phyloP scores from a whole-genome alignment of 129 eudicot genomes.

The Centaurea solstitialis region DNA sequence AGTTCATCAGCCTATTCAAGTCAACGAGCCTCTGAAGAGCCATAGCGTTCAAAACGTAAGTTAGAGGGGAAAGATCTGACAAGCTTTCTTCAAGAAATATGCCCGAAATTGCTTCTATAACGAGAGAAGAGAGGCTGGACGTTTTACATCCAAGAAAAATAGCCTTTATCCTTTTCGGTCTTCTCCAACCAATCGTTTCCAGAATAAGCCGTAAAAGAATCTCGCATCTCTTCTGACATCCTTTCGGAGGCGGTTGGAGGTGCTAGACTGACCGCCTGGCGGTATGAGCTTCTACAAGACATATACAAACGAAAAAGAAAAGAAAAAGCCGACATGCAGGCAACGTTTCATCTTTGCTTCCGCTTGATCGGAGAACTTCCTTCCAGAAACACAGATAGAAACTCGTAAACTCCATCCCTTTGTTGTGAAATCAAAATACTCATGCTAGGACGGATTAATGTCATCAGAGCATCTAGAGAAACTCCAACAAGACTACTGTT shows the following conservation, averaged over 20 bases:
- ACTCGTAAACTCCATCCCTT: conserved; percentile 32
- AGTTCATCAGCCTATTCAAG: conserved; percentile 60
- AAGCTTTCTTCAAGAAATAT: conserved; percentile 37
- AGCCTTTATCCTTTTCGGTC: conserved; percentile 56
- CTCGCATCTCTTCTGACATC: conserved; percentile 64
- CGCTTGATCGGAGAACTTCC: conserved; percentile 14
- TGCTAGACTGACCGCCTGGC: conserved; percentile 66
- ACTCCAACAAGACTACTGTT: conserved; percentile 68
- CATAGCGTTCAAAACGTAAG: conserved; percentile 63
- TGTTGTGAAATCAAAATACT: conserved; percentile 39
- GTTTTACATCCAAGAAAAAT: conserved; percentile 70
- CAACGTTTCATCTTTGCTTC: conserved; percentile 17
- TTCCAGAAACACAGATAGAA: conserved; percentile 43
- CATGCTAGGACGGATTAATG: conserved; percentile 57
- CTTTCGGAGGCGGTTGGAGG: conserved; percentile 64
- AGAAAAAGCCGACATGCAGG: conserved; percentile 54
- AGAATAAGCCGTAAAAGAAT: conserved; percentile 49
- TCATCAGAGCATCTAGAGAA: conserved; percentile 56
- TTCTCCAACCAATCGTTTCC: conserved; percentile 70
- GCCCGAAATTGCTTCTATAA: conserved; percentile 43
- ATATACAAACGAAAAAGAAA: conserved; percentile 68
- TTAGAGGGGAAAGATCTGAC: conserved; percentile 47
- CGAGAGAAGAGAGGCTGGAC: conserved; percentile 62
- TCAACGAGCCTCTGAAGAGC: conserved; percentile 83
- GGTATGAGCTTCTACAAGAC: conserved; percentile 71